Conservation (phyloP, 2,329 filamentous ascomycete genomes). For the Ceratocystis diversiconidia region DNA sequence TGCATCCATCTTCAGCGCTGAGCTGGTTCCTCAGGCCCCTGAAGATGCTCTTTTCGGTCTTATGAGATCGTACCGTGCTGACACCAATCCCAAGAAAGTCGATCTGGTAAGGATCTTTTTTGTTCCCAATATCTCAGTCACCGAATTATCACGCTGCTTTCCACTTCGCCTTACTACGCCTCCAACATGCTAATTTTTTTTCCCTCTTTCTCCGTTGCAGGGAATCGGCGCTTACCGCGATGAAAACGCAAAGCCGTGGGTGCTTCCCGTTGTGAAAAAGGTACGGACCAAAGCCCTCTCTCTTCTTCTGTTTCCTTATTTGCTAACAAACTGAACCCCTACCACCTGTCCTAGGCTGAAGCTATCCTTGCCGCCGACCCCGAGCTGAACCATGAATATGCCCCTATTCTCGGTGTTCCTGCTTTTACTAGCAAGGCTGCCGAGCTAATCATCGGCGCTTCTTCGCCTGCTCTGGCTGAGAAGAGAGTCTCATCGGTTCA, state of each 20-base stretch:
- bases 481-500: conserved; percentile 72
- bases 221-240: conserved; percentile 88
- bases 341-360: conserved; percentile 55
- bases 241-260: conserved; percentile 91
- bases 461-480: conserved; percentile 70
- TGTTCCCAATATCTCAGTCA: background rate
- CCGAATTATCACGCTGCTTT: background rate
- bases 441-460: conserved; percentile 69
- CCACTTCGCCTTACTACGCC: background rate
- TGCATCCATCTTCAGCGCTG: conserved; percentile 55
- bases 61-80: conserved; percentile 74
- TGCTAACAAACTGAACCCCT: background rate
- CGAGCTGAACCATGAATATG: conserved; percentile 92
- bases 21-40: conserved; percentile 73
- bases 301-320: background rate
- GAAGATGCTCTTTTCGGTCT: conserved; percentile 92
- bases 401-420: conserved; percentile 79
- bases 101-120: conserved; percentile 53
- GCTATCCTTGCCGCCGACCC: conserved; percentile 78
- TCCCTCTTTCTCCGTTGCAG: conserved; percentile 25
- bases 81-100: conserved; percentile 66
- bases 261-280: conserved; percentile 92
- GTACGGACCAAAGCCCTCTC: conserved; percentile 33
- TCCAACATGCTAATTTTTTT: background rate
- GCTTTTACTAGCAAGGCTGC: conserved; percentile 81